Conservation (phyloP, 164 flowering plant genomes). For the Chimonanthus salicifolius region DNA sequence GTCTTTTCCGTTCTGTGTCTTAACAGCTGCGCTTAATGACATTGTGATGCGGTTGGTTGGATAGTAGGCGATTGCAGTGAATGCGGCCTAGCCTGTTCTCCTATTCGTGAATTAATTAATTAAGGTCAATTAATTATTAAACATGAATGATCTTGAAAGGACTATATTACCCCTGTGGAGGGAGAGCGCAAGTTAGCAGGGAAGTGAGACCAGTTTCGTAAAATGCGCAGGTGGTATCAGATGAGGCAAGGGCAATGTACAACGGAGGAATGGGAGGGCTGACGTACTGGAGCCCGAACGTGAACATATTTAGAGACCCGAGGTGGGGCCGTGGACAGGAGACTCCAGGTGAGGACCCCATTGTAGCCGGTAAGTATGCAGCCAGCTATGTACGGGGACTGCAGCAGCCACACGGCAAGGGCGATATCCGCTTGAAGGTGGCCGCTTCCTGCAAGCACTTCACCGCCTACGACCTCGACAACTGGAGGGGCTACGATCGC, state of each 20-base stretch:
- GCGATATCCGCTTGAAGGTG: slow-evolving; percentile 58
- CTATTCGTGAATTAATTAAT: not conserved
- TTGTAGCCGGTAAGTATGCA: slow-evolving; percentile 61
- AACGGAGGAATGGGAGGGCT: slow-evolving; percentile 76
- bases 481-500: slow-evolving; percentile 88
- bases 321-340: slow-evolving; percentile 99
- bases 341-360: slow-evolving; percentile 95
- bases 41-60: no score
- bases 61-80: not conserved
- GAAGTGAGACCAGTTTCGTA: not conserved
- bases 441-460: slow-evolving; percentile 95
- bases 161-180: not conserved
- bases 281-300: slow-evolving; percentile 93
- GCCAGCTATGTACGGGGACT: slow-evolving; percentile 71
- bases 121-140: no score
- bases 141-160: not conserved
- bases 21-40: no score
- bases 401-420: slow-evolving; percentile 45
- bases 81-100: not conserved
- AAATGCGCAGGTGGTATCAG: slow-evolving; percentile 68
- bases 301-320: slow-evolving; percentile 82
- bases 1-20: no score
- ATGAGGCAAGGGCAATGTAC: slow-evolving; percentile 92
- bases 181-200: not conserved
- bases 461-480: slow-evolving; percentile 92